These are phyloP conservation scores for Suillus occidentalis DNA, from an alignment of 768 basidiomycete genomes.

Conservation along the genomic window DNA sequence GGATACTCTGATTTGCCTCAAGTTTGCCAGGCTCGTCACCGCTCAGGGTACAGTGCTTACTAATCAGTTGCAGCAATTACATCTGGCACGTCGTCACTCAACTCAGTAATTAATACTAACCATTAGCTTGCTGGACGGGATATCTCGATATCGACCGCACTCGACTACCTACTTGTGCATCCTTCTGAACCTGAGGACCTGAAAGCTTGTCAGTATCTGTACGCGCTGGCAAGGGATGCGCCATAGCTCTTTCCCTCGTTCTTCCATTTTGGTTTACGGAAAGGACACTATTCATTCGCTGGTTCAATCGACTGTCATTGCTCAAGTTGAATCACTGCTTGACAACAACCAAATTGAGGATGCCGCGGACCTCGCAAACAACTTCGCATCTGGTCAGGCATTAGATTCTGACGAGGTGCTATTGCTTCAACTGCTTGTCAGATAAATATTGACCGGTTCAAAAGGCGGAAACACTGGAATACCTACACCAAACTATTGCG, in stretches of 20 bases:
- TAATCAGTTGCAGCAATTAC: background rate
- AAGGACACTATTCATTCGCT: conserved; percentile 62
- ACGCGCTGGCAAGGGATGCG: conserved; percentile 18
- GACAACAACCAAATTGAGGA: conserved; percentile 65
- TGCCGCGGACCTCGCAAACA: conserved; percentile 60
- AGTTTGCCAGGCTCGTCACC: background rate
- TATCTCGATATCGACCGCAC: background rate
- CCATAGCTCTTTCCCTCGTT: conserved; percentile 54
- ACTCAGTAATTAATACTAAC: background rate
- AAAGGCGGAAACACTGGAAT: conserved; percentile 69
- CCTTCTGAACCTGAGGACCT: background rate
- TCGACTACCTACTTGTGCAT: background rate
- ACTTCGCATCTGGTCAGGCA: conserved; percentile 58
- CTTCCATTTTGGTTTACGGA: conserved; percentile 66
- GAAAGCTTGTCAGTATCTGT: background rate
- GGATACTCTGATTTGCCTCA: background rate
- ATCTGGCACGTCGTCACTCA: background rate
- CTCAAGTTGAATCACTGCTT: conserved; percentile 70
- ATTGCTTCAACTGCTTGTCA: conserved; percentile 10
- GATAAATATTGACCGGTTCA: background rate
- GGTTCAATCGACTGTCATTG: conserved; percentile 68
- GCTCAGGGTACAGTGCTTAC: background rate
- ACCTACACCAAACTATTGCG: conserved; percentile 80
- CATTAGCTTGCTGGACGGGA: background rate
- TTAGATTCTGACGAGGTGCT: conserved; percentile 6